Percentiles rank a stretch among this genome's conserved stretches.
phyloP scores from a whole-genome alignment of 768 basidiomycete species.

The Artomyces pyxidatus region DNA sequence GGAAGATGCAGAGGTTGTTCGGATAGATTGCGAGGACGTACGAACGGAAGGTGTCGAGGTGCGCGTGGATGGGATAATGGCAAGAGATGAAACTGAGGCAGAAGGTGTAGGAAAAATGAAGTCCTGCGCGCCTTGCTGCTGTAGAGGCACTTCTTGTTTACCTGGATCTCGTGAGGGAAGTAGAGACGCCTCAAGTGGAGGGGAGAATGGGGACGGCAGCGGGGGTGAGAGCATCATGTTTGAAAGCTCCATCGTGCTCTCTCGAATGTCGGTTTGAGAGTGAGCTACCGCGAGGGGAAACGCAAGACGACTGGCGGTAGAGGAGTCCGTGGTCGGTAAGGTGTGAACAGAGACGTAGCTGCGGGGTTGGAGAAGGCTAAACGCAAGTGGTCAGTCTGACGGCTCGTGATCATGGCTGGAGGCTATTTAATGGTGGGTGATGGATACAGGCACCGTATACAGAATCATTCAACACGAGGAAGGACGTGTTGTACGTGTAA shows the following conservation, averaged over 20 bases:
- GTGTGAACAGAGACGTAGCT: slow-evolving; percentile 32
- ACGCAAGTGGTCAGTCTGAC: not conserved
- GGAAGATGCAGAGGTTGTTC: slow-evolving; percentile 17
- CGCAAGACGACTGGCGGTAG: not conserved
- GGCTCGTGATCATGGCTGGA: not conserved
- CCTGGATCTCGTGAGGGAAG: slow-evolving; percentile 26
- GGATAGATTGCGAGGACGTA: slow-evolving; percentile 15
- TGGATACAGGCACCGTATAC: not conserved
- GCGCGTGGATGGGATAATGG: slow-evolving; percentile 12
- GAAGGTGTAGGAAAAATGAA: slow-evolving; percentile 6
- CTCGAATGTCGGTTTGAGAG: slow-evolving; percentile 57
- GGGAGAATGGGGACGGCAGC: slow-evolving; percentile 11
- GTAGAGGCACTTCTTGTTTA: no score
- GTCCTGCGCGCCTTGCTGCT: not conserved
- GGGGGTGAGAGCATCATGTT: slow-evolving; percentile 28
- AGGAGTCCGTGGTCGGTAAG: slow-evolving; percentile 10
- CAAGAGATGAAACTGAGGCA: slow-evolving; percentile 18
- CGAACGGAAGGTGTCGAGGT: not conserved
- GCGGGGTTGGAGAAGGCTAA: slow-evolving; percentile 50
- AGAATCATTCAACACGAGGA: not conserved
- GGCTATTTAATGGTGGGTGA: not conserved
- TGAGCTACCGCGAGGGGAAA: slow-evolving; percentile 29
- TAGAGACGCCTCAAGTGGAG: slow-evolving; percentile 27
- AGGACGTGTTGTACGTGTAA: not conserved
- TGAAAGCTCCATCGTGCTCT: slow-evolving; percentile 59